Evolutionary conservation across 2,329 filamentous ascomycete genomes (phyloP).

Genomic region (Coniochaeta sp.): DNA sequence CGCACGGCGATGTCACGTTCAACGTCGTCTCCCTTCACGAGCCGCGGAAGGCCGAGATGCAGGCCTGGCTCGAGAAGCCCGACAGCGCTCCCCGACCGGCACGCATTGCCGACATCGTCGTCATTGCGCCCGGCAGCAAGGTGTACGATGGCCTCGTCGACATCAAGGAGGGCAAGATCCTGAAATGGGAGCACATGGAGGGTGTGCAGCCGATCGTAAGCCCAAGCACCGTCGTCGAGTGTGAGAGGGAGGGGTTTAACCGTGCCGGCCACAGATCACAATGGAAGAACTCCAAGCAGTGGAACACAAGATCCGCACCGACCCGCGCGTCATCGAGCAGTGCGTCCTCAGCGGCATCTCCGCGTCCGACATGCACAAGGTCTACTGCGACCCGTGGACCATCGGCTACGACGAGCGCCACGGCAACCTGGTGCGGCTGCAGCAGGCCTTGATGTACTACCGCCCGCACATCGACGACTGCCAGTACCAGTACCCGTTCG

Average conservation of each 20-base stretch:
- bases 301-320: constrained; percentile 66
- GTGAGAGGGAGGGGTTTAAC: not conserved
- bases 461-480: constrained; percentile 76
- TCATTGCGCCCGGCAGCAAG: constrained; percentile 69
- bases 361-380: constrained; percentile 81
- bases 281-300: constrained; percentile 84
- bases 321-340: constrained; percentile 84
- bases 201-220: constrained; percentile 73
- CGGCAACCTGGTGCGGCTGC: constrained; percentile 68
- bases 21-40: constrained; percentile 82
- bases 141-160: constrained; percentile 80
- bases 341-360: constrained; percentile 77
- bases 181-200: constrained; percentile 66
- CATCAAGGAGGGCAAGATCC: constrained; percentile 56
- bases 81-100: constrained; percentile 52
- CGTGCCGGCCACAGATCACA: constrained; percentile 53
- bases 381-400: constrained; percentile 94
- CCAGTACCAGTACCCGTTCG: constrained; percentile 85
- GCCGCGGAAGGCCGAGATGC: constrained; percentile 79
- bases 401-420: constrained; percentile 92
- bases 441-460: constrained; percentile 96
- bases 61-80: constrained; percentile 65
- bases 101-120: constrained; percentile 75
- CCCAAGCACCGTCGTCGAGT: constrained; percentile 1
- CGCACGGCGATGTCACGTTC: constrained; percentile 68